A percentile compares a stretch with the other conserved stretches of the same genome.
Evolutionary conservation across 176 grass and related monocot species (phyloP).

Genomic region (Thalia dealbata): DNA sequence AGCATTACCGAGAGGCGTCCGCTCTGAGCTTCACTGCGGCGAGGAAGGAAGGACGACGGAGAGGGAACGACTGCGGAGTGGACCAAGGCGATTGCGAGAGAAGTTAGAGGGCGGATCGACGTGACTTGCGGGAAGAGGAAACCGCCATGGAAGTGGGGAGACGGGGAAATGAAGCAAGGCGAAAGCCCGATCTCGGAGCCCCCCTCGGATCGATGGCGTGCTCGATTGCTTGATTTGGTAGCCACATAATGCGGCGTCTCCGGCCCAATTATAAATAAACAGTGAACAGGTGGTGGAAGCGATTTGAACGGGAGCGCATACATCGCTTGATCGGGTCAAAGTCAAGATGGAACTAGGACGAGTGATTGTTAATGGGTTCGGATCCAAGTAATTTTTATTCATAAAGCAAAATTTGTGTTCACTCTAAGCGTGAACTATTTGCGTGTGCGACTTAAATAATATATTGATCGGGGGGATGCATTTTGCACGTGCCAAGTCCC

Average conservation of each 20-base stretch:
- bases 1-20: not conserved
- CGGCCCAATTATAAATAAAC: not conserved
- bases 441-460: no score
- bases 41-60: not conserved
- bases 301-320: not conserved
- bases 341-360: no score
- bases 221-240: not conserved
- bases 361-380: no score
- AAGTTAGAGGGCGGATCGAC: not conserved
- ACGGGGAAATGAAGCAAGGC: not conserved
- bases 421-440: no score
- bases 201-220: not conserved
- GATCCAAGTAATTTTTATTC: no score
- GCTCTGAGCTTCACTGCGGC: not conserved
- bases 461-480: no score
- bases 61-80: not conserved
- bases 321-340: no score
- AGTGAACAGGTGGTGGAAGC: not conserved
- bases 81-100: not conserved
- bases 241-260: not conserved
- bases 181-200: not conserved
- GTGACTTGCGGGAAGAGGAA: not conserved
- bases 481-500: no score
- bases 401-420: no score
- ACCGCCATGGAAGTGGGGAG: not conserved